Conservation (phyloP, 306 rosid genomes). For the Medicago lupulina region DNA sequence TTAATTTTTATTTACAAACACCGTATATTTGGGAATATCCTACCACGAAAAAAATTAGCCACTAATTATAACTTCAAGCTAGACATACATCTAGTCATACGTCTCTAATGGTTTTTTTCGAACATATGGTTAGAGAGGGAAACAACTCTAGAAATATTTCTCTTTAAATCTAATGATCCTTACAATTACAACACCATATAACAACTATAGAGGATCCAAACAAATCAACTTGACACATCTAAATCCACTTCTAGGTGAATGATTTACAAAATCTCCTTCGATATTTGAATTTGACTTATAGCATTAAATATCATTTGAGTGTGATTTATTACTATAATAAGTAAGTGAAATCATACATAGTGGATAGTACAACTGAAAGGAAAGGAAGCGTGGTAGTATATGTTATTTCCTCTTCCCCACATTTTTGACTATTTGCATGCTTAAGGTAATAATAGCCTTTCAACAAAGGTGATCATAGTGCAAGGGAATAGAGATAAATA, state of each 20-base stretch:
- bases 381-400: constrained; percentile 28
- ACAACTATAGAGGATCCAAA: too few species aligned
- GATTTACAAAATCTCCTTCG: constrained; percentile 35
- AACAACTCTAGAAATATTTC: too few species aligned
- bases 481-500: constrained; percentile 17
- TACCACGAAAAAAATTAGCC: too few species aligned
- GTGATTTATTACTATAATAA: background rate
- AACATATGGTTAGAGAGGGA: too few species aligned
- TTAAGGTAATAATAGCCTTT: constrained; percentile 39
- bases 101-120: too few species aligned
- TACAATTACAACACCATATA: too few species aligned
- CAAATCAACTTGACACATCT: background rate
- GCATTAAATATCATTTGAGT: constrained; percentile 38
- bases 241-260: background rate
- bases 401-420: constrained; percentile 34
- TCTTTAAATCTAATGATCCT: too few species aligned
- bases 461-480: constrained; percentile 29
- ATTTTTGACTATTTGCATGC: constrained; percentile 38
- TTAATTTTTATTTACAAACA: too few species aligned
- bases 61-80: too few species aligned
- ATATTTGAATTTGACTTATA: constrained; percentile 35
- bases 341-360: constrained; percentile 30
- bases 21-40: too few species aligned
- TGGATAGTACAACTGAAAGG: background rate
- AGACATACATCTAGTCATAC: too few species aligned